Base-by-base conservation (phyloP, 768 basidiomycete species). In the Leccinum subgranulosum region DNA sequence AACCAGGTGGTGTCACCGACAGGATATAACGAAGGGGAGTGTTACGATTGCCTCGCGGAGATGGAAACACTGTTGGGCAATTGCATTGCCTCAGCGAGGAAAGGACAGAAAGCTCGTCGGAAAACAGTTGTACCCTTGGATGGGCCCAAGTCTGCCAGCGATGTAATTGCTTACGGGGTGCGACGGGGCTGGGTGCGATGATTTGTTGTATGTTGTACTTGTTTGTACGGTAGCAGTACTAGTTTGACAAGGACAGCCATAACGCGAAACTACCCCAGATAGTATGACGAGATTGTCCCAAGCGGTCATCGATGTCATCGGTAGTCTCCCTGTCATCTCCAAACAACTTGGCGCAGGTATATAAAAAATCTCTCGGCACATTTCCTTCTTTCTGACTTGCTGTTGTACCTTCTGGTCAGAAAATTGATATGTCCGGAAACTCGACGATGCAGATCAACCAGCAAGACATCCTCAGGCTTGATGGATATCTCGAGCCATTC, bases 401-500 rank as follows among this genome's bases (percentile, higher is more conserved):
- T 47, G 41, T 45, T 31, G 15, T 25, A 48, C 34, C 17, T 54
- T 34, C 15, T 34, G 31, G 46, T 34, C 33, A 53, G 49, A 57
- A 25, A 10, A 29, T 49, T 34, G 49, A 54, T 56, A 74, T 69
- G 72, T 82, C 83, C 76, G 67, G 80, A 33, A 76, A 78, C 28
- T 54, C 70, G 29, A 68, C 70, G 28, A 68, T 76, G 17, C 56
- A 52, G n/a, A 76, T 90, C 59, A 79, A 86, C 60, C 74, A 81
- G 6, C 76, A 85, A 68, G 72, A 76, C 46, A 77, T 92, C 45
- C 76, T 88, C 59, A 74, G 81, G 51, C 76, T 84, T 63, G 92
- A 94, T 71, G 78, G 80, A 17, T 92, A 85, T 72, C 84, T 94
- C n/a, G 81, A 84, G 65, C 84, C 83, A n/a, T 82, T 88, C 66